Conservation (phyloP, 805 yeast species). For the Priceomyces fermenticarens region DNA sequence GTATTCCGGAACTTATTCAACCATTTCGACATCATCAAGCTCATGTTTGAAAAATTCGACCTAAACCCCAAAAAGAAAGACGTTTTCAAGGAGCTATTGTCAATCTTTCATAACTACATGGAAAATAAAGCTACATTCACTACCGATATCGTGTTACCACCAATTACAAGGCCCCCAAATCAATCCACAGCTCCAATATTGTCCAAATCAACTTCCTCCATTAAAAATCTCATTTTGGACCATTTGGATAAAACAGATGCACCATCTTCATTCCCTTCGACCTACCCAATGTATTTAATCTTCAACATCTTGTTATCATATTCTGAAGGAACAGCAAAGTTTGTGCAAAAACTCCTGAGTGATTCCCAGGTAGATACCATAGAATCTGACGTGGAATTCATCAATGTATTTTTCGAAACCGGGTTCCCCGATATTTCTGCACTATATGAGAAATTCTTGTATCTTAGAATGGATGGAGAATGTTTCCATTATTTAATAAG, state of each 20-base stretch:
- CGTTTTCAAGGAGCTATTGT: conserved; percentile 55
- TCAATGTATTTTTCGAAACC: conserved; percentile 29
- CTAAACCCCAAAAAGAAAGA: conserved; percentile 50
- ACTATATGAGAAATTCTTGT: conserved; percentile 44
- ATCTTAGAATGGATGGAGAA: conserved; percentile 68
- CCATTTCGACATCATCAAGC: conserved; percentile 50
- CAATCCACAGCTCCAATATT: conserved; percentile 23
- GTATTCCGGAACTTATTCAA: conserved; percentile 58
- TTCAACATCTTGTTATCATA: conserved; percentile 50
- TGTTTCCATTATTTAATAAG: conserved; percentile 65
- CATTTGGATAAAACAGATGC: conserved; percentile 79
- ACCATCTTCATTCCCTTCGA: conserved; percentile 56
- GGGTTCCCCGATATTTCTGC: conserved; percentile 22
- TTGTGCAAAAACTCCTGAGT: conserved; percentile 43
- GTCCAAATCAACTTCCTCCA: conserved; percentile 40
- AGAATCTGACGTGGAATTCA: conserved; percentile 34
- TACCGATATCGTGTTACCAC: conserved; percentile 13
- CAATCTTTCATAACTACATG: conserved; percentile 21
- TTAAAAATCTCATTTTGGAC: conserved; percentile 63
- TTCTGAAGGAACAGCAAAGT: conserved; percentile 67
- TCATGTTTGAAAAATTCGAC: conserved; percentile 65
- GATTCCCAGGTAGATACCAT: conserved; percentile 18
- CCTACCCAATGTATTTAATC: conserved; percentile 58
- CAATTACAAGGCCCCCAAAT: conserved; percentile 10
- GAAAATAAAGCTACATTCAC: conserved; percentile 16